phyloP scores from a whole-genome alignment of 441 rosid genomes.

The Melastoma candidum region DNA sequence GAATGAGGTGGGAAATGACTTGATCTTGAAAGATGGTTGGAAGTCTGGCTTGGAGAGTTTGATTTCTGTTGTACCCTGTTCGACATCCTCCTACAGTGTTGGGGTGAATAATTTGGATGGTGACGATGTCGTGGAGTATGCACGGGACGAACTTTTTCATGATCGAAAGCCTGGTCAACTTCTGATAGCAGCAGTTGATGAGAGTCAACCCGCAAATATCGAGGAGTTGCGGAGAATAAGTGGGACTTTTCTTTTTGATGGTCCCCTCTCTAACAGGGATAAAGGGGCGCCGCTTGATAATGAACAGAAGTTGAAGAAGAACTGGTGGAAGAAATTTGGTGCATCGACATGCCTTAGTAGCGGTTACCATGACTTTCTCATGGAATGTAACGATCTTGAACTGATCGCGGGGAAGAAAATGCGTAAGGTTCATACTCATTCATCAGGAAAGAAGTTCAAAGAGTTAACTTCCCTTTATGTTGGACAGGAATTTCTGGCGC shows the following conservation, averaged over 20 bases:
- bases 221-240: conserved; percentile 27
- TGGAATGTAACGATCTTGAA: conserved; percentile 20
- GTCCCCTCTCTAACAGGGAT: conserved; percentile 9
- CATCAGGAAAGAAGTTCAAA: neutral
- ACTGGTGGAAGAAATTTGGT: conserved; percentile 34
- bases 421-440: conserved; percentile 20
- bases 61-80: no score
- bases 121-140: conserved; percentile 24
- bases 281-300: no score
- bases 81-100: conserved; percentile 13
- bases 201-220: conserved; percentile 27
- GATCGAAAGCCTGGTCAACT: conserved; percentile 15
- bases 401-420: conserved; percentile 19
- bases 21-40: conserved; percentile 15
- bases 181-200: conserved; percentile 16
- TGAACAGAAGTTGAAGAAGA: conserved; percentile 14
- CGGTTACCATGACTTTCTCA: conserved; percentile 17
- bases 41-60: no score
- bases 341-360: conserved; percentile 25
- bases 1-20: conserved; percentile 11
- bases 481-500: conserved; percentile 19
- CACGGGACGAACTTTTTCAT: conserved; percentile 17
- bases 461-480: conserved; percentile 17
- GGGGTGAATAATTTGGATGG: conserved; percentile 16
- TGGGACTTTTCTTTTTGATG: conserved; percentile 23